Evolutionary conservation across 108 stramenopile genomes (phyloP), one percentile per base, ranked within the genome.

Genomic region (Nitzschia sp.): DNA sequence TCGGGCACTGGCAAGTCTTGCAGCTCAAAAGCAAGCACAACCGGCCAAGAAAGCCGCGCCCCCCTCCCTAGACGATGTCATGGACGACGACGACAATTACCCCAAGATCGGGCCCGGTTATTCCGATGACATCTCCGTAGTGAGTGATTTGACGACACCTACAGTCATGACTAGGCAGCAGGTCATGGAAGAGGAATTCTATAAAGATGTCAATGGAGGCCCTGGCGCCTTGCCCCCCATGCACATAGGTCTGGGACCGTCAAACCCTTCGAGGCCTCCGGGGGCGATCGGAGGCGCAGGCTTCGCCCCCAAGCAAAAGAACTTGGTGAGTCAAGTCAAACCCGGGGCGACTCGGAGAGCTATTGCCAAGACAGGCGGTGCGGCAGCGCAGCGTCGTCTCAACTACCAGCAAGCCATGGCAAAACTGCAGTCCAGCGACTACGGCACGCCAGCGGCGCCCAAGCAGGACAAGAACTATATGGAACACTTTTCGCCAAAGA

Each of bases 71-170:
- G 72, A 78, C 31, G 77, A 78, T 63, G 71, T 70, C 24, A 54
- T 74, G 28, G 70, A 71, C 32, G 75, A 76, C 55, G 82, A 83
- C 47, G 82, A 78, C 51, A 69, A 78, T 63, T 85, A 79, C 56
- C 85, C 85, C n/a, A 85, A 82, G 60, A 82, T 85, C 60, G 85
- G 85, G 18, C 81, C 77, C 0, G 85, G 85, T 30, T 78, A 78
- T 45, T 79, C 78, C 1, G 85, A 85, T 49, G 77, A 78, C 35
- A 68, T 79, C 53, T 78, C 77, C 2, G 78, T 82, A 9, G 64
- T 85, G 19, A 76, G 74, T 59, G 85, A 85, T 30, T 35, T 85
- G 38, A 73, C 80, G 9, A 85, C 85, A 23, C 85, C 85, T 1
- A 85, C 85, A n/a, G 80, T 81, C 18, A 73, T 83, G 75, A 70